A percentile compares a stretch with the other conserved stretches of the same genome.
Conservation (phyloP, 352 stramenopile species). For the Pythium biforme region DNA sequence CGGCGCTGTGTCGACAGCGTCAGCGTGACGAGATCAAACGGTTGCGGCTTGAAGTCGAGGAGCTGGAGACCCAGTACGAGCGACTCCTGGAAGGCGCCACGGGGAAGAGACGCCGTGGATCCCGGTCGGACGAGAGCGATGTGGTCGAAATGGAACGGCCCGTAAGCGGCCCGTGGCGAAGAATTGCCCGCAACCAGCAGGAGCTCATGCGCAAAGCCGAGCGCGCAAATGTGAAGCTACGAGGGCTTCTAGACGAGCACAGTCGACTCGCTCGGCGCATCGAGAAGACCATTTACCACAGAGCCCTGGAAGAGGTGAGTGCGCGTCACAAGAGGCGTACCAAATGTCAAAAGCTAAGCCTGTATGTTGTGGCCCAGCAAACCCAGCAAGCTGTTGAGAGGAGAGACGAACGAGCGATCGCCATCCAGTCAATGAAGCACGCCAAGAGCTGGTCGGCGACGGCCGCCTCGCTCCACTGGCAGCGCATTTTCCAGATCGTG, state of each 20-base stretch:
- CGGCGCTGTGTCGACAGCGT: conserved; percentile 12
- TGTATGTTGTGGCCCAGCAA: conserved; percentile 2
- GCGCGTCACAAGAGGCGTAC: no score
- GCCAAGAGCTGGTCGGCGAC: not conserved
- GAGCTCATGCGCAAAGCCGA: conserved; percentile 35
- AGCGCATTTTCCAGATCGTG: not conserved
- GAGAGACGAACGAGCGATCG: not conserved
- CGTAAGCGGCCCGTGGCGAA: conserved; percentile 14
- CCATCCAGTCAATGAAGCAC: not conserved
- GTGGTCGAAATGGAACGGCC: no score
- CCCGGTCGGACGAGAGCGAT: no score
- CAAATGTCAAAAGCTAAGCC: no score
- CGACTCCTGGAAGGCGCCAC: not conserved
- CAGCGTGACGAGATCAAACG: conserved; percentile 32
- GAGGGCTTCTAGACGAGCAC: not conserved
- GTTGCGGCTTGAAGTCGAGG: conserved; percentile 28
- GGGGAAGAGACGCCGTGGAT: not conserved
- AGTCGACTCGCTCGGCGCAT: not conserved
- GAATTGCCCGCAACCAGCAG: no score
- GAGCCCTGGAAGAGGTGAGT: not conserved
- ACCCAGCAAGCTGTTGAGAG: not conserved
- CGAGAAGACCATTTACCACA: not conserved
- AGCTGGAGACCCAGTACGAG: conserved; percentile 31
- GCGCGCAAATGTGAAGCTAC: conserved; percentile 30
- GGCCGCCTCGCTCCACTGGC: not conserved